phyloP scores from a whole-genome alignment of 2,329 filamentous ascomycete genomes.

The Aspergillus sclerotialis region DNA sequence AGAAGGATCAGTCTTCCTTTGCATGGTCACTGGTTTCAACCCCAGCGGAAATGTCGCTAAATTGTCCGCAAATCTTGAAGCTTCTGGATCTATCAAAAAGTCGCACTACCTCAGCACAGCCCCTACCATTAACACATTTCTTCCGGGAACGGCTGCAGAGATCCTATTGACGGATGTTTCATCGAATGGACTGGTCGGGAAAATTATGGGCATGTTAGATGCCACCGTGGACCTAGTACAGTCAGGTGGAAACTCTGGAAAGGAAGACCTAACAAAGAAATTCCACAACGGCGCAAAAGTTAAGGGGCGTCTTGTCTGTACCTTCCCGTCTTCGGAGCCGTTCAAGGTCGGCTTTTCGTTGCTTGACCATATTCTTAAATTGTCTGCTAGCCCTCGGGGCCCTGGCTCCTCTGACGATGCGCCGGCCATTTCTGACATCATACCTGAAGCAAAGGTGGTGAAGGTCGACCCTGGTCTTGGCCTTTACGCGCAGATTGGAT shows the following conservation, averaged over 20 bases:
- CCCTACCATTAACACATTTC: conserved; percentile 79
- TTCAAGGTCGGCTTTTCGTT: conserved; percentile 84
- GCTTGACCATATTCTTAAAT: conserved; percentile 70
- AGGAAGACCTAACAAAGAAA: conserved; percentile 64
- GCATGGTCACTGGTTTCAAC: conserved; percentile 67
- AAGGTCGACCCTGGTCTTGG: conserved; percentile 76
- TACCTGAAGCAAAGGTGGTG: conserved; percentile 71
- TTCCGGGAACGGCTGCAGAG: conserved; percentile 86
- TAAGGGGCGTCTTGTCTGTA: conserved; percentile 81
- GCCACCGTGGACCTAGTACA: conserved; percentile 87
- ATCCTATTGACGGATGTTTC: conserved; percentile 72
- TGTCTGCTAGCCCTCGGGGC: conserved; percentile 36
- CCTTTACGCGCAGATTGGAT: conserved; percentile 67
- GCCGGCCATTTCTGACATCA: conserved; percentile 55
- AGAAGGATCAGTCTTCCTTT: conserved; percentile 78
- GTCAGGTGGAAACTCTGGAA: conserved; percentile 66
- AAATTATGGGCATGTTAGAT: conserved; percentile 86
- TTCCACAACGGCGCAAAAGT: conserved; percentile 79
- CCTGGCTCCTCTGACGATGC: conserved; percentile 40
- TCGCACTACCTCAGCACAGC: conserved; percentile 64
- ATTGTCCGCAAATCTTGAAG: conserved; percentile 66
- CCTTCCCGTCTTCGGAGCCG: conserved; percentile 69
- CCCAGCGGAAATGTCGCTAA: conserved; percentile 79
- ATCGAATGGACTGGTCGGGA: conserved; percentile 70
- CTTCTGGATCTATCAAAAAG: conserved; percentile 61